Conservation (phyloP, 257 asterid species). For the Ligustrum vulgare region DNA sequence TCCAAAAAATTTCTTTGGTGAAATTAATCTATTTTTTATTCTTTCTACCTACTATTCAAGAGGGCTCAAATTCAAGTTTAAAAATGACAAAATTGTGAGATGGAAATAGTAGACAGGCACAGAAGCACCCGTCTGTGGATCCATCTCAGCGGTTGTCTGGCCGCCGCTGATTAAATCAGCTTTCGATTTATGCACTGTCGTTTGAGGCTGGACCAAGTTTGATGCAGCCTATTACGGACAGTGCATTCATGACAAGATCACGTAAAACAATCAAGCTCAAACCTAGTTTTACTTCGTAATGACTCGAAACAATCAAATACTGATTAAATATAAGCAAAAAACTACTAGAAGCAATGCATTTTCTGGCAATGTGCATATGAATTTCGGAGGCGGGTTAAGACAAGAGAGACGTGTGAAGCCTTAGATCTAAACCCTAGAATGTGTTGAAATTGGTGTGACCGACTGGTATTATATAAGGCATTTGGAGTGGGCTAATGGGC, state of each 20-base stretch:
- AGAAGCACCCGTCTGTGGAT: slow-evolving; percentile 42
- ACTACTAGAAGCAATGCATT: neutral
- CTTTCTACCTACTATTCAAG: neutral
- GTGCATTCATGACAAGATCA: slow-evolving; percentile 26
- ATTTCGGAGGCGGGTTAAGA: neutral
- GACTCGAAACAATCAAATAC: neutral
- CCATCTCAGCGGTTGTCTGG: slow-evolving; percentile 63
- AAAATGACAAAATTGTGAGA: slow-evolving; percentile 28
- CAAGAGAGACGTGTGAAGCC: neutral
- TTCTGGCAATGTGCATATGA: neutral
- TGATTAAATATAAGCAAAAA: neutral
- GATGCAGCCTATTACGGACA: slow-evolving; percentile 29
- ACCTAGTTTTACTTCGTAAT: neutral
- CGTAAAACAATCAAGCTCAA: neutral
- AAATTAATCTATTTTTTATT: neutral
- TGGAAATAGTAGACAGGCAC: slow-evolving; percentile 47
- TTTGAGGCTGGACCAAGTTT: slow-evolving; percentile 28
- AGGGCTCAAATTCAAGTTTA: neutral
- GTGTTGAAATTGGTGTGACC: too few species aligned
- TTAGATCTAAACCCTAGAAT: slow-evolving; percentile 8
- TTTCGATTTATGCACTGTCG: slow-evolving; percentile 38
- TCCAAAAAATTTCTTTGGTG: too few species aligned
- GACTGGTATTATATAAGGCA: neutral
- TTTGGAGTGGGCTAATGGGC: slow-evolving; percentile 11
- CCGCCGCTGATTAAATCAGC: slow-evolving; percentile 50